phyloP scores from a whole-genome alignment of 768 basidiomycete genomes.

The Psilocybe azurescens region DNA sequence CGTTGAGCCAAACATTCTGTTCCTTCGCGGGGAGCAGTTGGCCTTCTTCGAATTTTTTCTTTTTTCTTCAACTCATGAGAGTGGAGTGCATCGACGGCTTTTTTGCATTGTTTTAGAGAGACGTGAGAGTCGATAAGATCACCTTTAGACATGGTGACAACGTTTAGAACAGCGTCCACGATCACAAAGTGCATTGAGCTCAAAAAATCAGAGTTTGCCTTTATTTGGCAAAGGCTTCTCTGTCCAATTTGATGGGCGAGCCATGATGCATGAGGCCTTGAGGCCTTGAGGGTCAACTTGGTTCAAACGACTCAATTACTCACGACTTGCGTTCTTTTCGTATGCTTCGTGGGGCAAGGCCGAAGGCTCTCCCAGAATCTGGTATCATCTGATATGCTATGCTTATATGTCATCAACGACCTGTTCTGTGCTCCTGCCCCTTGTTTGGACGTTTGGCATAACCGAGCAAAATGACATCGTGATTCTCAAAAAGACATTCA shows the following conservation, averaged over 20 bases:
- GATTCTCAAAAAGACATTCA: background rate
- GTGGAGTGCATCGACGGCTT: constrained; percentile 81
- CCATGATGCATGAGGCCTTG: background rate
- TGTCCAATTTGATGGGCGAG: background rate
- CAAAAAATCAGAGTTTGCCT: constrained; percentile 26
- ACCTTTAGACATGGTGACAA: constrained; percentile 44
- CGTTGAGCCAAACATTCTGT: constrained; percentile 87
- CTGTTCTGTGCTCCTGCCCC: background rate
- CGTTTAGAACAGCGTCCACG: constrained; percentile 11
- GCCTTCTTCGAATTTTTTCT: constrained; percentile 65
- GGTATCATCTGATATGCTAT: background rate
- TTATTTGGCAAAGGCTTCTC: constrained; percentile 19
- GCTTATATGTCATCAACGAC: background rate
- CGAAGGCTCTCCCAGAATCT: background rate
- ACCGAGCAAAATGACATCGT: background rate
- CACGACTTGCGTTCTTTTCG: background rate
- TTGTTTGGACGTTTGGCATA: background rate
- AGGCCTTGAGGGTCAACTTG: too few species aligned
- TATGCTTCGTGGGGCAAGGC: background rate
- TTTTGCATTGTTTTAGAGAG: constrained; percentile 71
- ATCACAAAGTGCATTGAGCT: background rate
- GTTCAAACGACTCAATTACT: background rate
- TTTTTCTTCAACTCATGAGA: constrained; percentile 70
- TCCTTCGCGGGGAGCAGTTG: constrained; percentile 82
- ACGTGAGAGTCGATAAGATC: constrained; percentile 74